Evolutionary conservation across 202 grass and related monocot species (phyloP).

Genomic region (Elaeis oleifera): DNA sequence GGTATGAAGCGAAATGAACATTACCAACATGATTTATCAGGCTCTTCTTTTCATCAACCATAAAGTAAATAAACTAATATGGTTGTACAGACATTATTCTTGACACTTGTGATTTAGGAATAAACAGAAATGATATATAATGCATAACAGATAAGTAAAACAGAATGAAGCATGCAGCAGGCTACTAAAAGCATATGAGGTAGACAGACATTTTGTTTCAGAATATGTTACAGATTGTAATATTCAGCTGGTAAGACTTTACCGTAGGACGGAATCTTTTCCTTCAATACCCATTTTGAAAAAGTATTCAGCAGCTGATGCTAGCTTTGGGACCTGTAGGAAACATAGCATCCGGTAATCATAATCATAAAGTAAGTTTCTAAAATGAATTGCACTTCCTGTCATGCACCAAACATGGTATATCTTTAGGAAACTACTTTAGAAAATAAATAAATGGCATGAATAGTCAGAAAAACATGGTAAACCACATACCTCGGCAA

Average conservation of each 20-base stretch:
- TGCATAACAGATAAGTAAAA: background rate
- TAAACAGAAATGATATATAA: background rate
- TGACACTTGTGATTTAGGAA: no score
- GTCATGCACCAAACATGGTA: background rate
- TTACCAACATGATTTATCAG: no score
- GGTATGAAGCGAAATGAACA: conserved; percentile 8
- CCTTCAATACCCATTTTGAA: conserved; percentile 85
- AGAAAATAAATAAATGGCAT: background rate
- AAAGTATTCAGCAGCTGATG: conserved; percentile 91
- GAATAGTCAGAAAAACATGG: background rate
- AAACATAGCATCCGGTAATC: background rate
- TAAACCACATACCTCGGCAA: conserved; percentile 50
- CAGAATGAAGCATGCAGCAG: no score
- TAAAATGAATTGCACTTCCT: background rate
- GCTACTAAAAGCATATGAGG: no score
- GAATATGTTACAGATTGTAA: no score
- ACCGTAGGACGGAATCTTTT: conserved; percentile 94
- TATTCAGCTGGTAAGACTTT: conserved; percentile 17
- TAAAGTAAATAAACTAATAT: no score
- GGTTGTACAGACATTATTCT: no score
- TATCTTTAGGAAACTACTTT: background rate
- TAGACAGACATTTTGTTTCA: no score
- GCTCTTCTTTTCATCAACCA: no score
- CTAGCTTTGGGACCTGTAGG: conserved; percentile 86
- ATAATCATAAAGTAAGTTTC: background rate